A percentile compares a stretch with the other conserved stretches of the same genome.
phyloP scores from a whole-genome alignment of 73 alveolate species.

The Paraurostyla sp. region DNA sequence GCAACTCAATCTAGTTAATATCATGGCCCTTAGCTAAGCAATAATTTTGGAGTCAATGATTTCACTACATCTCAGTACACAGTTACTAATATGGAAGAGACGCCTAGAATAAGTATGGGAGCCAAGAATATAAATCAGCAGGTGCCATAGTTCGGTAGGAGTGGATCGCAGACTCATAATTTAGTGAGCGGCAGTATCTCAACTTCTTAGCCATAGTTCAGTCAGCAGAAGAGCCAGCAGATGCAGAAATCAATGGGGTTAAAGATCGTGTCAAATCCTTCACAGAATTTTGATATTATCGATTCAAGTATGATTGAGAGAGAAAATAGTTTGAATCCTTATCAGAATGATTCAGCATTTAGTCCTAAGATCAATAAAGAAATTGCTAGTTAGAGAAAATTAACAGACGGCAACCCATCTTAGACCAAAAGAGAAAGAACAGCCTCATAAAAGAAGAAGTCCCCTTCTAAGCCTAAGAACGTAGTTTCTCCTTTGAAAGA shows the following conservation, averaged over 20 bases:
- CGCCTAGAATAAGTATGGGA: conserved; percentile 41
- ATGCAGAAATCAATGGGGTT: conserved; percentile 16
- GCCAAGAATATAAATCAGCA: neutral
- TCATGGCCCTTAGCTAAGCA: neutral
- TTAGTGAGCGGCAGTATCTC: neutral
- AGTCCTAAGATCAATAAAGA: neutral
- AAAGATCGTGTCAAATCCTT: neutral
- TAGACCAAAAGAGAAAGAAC: conserved; percentile 16
- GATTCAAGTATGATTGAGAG: no score
- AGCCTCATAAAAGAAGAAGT: neutral
- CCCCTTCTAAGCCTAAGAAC: neutral
- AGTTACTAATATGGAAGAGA: conserved; percentile 30
- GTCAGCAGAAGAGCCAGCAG: neutral
- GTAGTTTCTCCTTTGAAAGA: conserved; percentile 4
- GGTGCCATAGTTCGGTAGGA: conserved; percentile 2
- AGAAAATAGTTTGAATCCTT: neutral
- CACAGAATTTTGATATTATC: neutral
- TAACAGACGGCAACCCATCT: conserved; percentile 1
- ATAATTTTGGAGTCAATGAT: neutral
- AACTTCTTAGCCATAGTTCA: neutral
- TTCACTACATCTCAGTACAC: conserved; percentile 29
- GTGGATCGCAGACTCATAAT: conserved; percentile 10
- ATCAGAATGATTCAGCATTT: neutral
- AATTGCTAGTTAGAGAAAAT: neutral
- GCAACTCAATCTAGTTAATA: conserved; percentile 49